Base-by-base conservation (phyloP, 768 basidiomycete species). In the Boletus rubroflammeus region DNA sequence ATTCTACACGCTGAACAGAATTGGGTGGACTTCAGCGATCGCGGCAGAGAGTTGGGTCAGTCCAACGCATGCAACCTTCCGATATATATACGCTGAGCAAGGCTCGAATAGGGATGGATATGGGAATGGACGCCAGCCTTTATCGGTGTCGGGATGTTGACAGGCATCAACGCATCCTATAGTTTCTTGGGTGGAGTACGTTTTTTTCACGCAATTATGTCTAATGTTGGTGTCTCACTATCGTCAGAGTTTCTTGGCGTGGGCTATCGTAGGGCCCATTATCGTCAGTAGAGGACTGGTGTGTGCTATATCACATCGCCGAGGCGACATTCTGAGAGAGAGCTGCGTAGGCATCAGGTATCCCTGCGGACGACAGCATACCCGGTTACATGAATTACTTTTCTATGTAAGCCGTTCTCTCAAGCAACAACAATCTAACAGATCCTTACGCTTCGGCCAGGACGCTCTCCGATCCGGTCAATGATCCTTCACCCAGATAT, bases 81-180 rank as follows among this genome's bases (percentile, higher is more conserved):
- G 5, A 9, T 19, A 10, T 13, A 9, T 19, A 10, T 13, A 26
- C 25, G 13, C 15, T 45, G 48, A 49, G 17, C 15, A 13, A 10
- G 19, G 8, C 15, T 11, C 9, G 5, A 14, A 38, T 6, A 66
- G 56, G 62, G 64, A 32, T 65, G 62, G 57, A 34, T 58, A 21
- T 64, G 57, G 65, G 59, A 61, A 38, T 67, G 62, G 62, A 81
- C 78, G 0, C 81, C 81, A 7, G 82, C 81, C 3, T 84, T 83
- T 71, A 79, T 79, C 45, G 81, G 83, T 48, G 79, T 78, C 47
- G 82, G 82, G 15, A 79, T 82, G 78, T 73, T 83, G 51, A 78
- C 76, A 52, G 81, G 81, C 47, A 60, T 80, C 48, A 84, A 82
- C 51, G 77, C 81, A n/a, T 78, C 77, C 39, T 82, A 78, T 73